Conservation (phyloP, 768 basidiomycete species). For the Krasilnikovozyma curviuscula region DNA sequence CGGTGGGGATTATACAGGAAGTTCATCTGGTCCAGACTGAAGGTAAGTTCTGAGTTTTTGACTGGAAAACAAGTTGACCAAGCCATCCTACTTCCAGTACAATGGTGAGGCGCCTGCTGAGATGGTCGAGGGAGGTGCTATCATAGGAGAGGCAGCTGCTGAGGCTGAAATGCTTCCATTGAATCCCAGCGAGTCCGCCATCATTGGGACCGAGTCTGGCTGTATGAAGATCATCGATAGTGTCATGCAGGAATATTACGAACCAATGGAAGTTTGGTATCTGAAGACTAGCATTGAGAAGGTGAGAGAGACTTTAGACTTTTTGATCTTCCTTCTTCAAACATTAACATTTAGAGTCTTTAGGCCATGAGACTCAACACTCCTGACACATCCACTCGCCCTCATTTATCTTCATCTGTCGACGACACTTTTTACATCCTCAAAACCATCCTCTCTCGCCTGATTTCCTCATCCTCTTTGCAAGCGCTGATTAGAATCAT, state of each 20-base stretch:
- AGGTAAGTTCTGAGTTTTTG: slow-evolving; percentile 30
- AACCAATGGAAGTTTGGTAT: slow-evolving; percentile 85
- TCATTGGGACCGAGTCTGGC: slow-evolving; percentile 20
- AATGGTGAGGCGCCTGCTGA: too few species aligned
- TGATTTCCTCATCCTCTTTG: slow-evolving; percentile 57
- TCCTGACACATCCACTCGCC: slow-evolving; percentile 41
- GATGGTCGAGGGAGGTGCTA: too few species aligned
- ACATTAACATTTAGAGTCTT: background rate
- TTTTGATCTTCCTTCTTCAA: background rate
- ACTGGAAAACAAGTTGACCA: too few species aligned
- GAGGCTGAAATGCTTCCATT: too few species aligned
- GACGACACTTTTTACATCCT: slow-evolving; percentile 95
- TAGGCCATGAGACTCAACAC: slow-evolving; percentile 77
- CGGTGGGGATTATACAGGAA: slow-evolving; percentile 80
- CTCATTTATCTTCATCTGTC: slow-evolving; percentile 32
- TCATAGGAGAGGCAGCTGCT: too few species aligned
- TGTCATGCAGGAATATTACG: slow-evolving; percentile 54
- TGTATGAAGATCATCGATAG: slow-evolving; percentile 39
- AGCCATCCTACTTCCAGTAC: too few species aligned
- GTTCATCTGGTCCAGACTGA: slow-evolving; percentile 57
- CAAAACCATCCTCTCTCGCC: slow-evolving; percentile 57
- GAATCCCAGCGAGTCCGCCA: too few species aligned
- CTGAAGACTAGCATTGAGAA: slow-evolving; percentile 68
- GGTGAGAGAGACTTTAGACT: slow-evolving; percentile 30
- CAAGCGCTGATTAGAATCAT: slow-evolving; percentile 40